A percentile compares a stretch with the other conserved stretches of the same genome.
Conservation (phyloP, 306 rosid genomes). For the Cucumis hystrix region DNA sequence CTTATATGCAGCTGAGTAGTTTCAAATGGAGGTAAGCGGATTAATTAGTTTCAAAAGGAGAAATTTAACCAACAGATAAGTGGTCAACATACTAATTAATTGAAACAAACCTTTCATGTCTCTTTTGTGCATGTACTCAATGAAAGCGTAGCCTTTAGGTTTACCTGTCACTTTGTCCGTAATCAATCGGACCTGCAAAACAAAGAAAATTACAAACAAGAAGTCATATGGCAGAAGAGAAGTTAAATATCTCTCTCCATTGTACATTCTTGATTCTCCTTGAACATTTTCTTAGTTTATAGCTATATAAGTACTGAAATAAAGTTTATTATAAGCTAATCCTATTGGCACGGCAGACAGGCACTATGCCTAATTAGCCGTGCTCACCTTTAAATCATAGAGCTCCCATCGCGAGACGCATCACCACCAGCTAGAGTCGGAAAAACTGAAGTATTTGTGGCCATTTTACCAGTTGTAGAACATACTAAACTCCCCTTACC, state of each 20-base stretch:
- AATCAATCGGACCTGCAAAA: constrained; percentile 70
- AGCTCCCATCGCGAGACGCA: constrained; percentile 87
- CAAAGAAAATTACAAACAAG: constrained; percentile 11
- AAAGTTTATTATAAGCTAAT: constrained; percentile 22
- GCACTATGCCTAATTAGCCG: constrained; percentile 99
- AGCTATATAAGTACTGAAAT: constrained; percentile 8
- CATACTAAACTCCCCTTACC: constrained; percentile 92
- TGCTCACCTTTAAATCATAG: constrained; percentile 97
- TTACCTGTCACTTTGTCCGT: constrained; percentile 56
- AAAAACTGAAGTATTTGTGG: constrained; percentile 72
- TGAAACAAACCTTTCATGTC: constrained; percentile 84
- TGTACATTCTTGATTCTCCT: background rate
- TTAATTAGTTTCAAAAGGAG: background rate
- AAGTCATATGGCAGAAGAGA: constrained; percentile 17
- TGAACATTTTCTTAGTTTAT: background rate
- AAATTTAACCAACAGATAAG: background rate
- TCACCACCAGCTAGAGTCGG: constrained; percentile 99
- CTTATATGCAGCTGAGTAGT: constrained; percentile 84
- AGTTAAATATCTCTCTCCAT: constrained; percentile 5
- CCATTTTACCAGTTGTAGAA: constrained; percentile 77
- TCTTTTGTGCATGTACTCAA: constrained; percentile 86
- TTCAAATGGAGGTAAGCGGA: background rate
- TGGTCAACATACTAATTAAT: background rate
- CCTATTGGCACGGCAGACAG: constrained; percentile 99
- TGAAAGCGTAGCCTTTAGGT: constrained; percentile 90